A percentile compares a stretch with the other conserved stretches of the same genome.
Conservation (phyloP, 768 basidiomycete genomes). For the Artomyces pyxidatus region DNA sequence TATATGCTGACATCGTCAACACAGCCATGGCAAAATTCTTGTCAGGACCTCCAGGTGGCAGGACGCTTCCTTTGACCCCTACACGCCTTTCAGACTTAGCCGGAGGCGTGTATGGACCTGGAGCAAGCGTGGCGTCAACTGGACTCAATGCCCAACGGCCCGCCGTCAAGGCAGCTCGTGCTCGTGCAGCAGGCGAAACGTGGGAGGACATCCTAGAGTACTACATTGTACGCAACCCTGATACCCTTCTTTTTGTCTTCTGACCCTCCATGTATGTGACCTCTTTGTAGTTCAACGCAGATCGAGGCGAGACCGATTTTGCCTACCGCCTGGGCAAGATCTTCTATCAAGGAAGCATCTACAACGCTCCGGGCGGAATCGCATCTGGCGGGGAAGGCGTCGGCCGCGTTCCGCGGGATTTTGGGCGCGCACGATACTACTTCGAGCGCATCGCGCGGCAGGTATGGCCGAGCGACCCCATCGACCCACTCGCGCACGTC, state of each 20-base stretch:
- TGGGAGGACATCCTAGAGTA: constrained; percentile 92
- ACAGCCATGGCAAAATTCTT: constrained; percentile 74
- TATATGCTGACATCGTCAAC: constrained; percentile 2
- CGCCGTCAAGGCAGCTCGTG: constrained; percentile 76
- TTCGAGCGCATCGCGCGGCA: constrained; percentile 78
- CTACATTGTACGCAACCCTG: constrained; percentile 65
- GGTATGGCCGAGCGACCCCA: constrained; percentile 81
- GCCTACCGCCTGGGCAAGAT: constrained; percentile 92
- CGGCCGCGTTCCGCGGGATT: constrained; percentile 79
- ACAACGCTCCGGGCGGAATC: constrained; percentile 69
- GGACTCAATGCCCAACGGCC: constrained; percentile 64
- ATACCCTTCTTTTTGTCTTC: no score
- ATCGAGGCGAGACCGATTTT: constrained; percentile 82
- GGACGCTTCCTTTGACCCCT: constrained; percentile 73
- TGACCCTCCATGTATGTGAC: neutral
- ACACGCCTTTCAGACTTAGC: constrained; percentile 81
- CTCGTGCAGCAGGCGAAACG: constrained; percentile 84
- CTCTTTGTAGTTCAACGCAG: constrained; percentile 75
- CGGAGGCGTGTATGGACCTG: constrained; percentile 92
- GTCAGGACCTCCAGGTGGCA: constrained; percentile 86
- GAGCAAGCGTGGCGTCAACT: constrained; percentile 89
- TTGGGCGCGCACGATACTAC: constrained; percentile 66
- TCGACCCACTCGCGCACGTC: constrained; percentile 38
- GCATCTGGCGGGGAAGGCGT: constrained; percentile 89
- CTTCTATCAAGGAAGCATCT: constrained; percentile 93